phyloP scores from a whole-genome alignment of 768 basidiomycete species.

The Steccherinum ochraceum region DNA sequence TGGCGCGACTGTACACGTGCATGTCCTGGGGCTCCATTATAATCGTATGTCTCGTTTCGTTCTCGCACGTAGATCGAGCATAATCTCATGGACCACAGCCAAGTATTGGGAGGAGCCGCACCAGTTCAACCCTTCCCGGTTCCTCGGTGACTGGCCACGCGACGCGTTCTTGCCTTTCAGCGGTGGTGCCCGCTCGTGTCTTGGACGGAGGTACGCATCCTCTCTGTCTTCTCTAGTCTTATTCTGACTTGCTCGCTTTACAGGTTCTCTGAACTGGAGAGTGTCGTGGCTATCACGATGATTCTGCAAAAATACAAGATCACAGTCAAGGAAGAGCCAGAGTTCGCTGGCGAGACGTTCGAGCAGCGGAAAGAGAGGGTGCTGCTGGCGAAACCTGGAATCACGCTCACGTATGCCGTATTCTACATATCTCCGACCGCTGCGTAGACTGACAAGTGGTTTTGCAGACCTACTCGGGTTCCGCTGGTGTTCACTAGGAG shows the following conservation, averaged over 20 bases:
- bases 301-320: conserved; percentile 42
- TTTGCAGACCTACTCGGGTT: conserved; percentile 12
- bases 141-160: conserved; percentile 43
- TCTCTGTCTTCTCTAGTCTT: no score
- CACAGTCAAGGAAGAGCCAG: conserved; percentile 20
- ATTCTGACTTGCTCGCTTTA: no score
- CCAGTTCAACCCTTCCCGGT: conserved; percentile 34
- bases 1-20: conserved; percentile 20
- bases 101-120: conserved; percentile 34
- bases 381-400: conserved; percentile 8
- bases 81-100: conserved; percentile 24
- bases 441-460: not conserved
- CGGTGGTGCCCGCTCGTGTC: conserved; percentile 37
- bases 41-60: conserved; percentile 26
- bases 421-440: not conserved
- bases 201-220: conserved; percentile 6
- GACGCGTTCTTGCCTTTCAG: conserved; percentile 54
- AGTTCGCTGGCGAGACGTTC: conserved; percentile 39
- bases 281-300: conserved; percentile 41
- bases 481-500: conserved; percentile 17
- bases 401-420: conserved; percentile 20
- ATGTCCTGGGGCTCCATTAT: conserved; percentile 25
- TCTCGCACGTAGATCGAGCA: not conserved
- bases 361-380: conserved; percentile 33
- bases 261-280: conserved; percentile 48